Conservation (phyloP, 2,329 filamentous ascomycete species). For the Aureobasidium sp. region DNA sequence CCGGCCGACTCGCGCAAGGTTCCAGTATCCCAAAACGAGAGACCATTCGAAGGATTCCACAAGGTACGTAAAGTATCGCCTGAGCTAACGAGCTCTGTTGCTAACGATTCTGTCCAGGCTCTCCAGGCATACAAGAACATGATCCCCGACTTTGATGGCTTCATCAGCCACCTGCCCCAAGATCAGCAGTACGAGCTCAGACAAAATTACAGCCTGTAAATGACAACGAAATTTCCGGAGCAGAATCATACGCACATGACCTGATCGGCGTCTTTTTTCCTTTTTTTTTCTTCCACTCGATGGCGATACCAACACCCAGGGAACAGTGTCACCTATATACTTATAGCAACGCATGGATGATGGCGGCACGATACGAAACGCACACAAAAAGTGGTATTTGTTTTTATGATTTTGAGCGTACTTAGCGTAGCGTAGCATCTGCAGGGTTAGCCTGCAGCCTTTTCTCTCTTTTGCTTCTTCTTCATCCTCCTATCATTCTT, state of each 20-base stretch:
- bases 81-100: background rate
- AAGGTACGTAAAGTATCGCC: conserved; percentile 51
- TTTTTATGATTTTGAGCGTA: conserved; percentile 19
- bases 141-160: conserved; percentile 45
- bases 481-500: background rate
- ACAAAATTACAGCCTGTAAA: conserved; percentile 33
- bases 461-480: background rate
- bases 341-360: conserved; percentile 4
- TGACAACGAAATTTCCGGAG: conserved; percentile 14
- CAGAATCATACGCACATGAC: background rate
- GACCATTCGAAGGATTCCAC: conserved; percentile 62
- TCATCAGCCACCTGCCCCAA: conserved; percentile 38
- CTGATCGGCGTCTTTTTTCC: background rate
- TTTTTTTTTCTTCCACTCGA: conserved; percentile 4
- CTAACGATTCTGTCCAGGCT: conserved; percentile 22
- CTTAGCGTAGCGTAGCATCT: conserved; percentile 30
- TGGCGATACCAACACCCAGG: background rate
- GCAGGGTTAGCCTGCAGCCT: conserved; percentile 28
- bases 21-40: conserved; percentile 52
- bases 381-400: conserved; percentile 13
- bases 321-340: background rate
- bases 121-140: conserved; percentile 45
- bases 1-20: conserved; percentile 35
- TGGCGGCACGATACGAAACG: background rate
- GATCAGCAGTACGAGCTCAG: conserved; percentile 36